Evolutionary conservation across 257 asterid species (phyloP), one percentile per base, ranked within the genome.

Genomic region (Datura wrightii): DNA sequence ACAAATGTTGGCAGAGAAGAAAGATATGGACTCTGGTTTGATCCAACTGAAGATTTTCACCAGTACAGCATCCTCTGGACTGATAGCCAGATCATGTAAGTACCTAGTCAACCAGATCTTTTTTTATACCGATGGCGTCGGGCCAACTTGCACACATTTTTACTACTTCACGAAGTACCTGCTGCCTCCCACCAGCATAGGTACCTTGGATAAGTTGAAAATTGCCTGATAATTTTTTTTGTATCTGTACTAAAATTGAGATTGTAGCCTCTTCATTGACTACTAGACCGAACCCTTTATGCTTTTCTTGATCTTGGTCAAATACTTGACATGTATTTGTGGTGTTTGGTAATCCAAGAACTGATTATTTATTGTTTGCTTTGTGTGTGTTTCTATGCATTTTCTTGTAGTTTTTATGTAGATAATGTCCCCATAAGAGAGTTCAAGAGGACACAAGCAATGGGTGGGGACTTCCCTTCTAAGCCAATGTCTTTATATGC

Each of bases 391-490:
- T 69, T 54, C 2, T 50, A 67, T 84, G 11, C 46, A 31, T 50
- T 83, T 56, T 19, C 11, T 84, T 90, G 90, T 92, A 95, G 98
- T 84, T 95, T 95, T 86, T 93, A 92, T 84, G 87, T 95, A 1
- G 98, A 95, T 80, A 86, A 89, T 87, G 91, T 95, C 41, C 97
- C 98, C 58, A 92, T 95, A 7, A 85, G 98, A 89, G 98, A 93
- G 92, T 76, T 93, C 88, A 89, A 83, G 63, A 92, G 93, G 83
- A 90, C 92, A 81, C 89, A 88, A 67, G 80, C 93, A 59, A 92
- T 93, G 97, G 95, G 95, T 87, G 97, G 92, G 86, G 95, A 93
- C 88, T 95, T 91, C 85, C 98, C 98, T 79, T 91, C 97, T 1
- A 95, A 95, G 87, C 96, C 98, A 36, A 92, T 95, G 97, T 92